Evolutionary conservation across 352 stramenopile species (phyloP).

Genomic region (Globisporangium rhizosaccharum): DNA sequence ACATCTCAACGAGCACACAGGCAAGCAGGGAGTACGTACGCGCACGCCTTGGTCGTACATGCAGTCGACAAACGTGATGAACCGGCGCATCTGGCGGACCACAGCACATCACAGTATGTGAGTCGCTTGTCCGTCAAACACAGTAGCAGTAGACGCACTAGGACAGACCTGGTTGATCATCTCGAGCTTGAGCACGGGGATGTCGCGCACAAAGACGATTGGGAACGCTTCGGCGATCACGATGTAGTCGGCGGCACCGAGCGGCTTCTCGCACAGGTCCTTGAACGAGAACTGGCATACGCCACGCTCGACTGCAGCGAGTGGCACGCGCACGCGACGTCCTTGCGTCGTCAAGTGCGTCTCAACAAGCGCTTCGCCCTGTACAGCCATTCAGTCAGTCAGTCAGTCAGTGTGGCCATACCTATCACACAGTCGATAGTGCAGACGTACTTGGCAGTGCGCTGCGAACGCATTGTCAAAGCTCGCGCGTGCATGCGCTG

Average conservation of each 20-base stretch:
- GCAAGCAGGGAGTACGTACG: slow-evolving; percentile 27
- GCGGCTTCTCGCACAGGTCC: slow-evolving; percentile 92
- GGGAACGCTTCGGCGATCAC: slow-evolving; percentile 85
- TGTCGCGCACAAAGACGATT: slow-evolving; percentile 90
- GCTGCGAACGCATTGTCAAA: slow-evolving; percentile 71
- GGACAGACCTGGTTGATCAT: slow-evolving; percentile 80
- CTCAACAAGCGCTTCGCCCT: slow-evolving; percentile 37
- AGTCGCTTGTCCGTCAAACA: background rate
- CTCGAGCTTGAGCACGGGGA: slow-evolving; percentile 86
- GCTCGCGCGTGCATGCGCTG: slow-evolving; percentile 31
- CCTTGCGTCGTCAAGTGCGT: slow-evolving; percentile 65
- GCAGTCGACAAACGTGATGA: slow-evolving; percentile 98
- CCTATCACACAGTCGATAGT: background rate
- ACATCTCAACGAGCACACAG: background rate
- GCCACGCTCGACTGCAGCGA: slow-evolving; percentile 40
- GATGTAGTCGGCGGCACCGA: slow-evolving; percentile 93
- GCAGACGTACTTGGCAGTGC: slow-evolving; percentile 33
- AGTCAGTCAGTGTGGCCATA: no score
- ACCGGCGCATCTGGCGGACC: slow-evolving; percentile 77
- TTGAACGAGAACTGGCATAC: slow-evolving; percentile 92
- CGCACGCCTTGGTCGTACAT: slow-evolving; percentile 92
- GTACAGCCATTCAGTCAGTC: background rate
- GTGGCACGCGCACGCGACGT: slow-evolving; percentile 52
- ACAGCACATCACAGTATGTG: background rate
- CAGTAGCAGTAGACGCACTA: background rate